Evolutionary conservation across 2,329 filamentous ascomycete species (phyloP), one percentile per base, ranked within the genome.

Genomic region (Rhynchosporium secalis): DNA sequence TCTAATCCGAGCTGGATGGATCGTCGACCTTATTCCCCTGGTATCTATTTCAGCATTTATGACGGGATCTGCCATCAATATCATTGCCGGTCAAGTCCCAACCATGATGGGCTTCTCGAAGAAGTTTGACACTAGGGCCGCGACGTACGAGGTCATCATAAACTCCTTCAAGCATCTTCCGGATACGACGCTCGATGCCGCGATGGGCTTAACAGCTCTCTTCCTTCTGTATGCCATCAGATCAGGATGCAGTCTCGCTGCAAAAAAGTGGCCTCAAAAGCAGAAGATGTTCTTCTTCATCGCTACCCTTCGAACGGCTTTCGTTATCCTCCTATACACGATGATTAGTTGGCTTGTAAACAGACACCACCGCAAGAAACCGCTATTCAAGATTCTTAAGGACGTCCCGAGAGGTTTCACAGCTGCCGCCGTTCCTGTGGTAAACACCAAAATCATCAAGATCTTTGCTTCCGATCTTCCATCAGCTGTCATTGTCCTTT

Each of bases 1-100:
- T 3, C 78, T 97, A 3, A 78, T 91, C 48, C 87, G 93, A 52
- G 83, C 88, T 43, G 94, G 95, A 5, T 96, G 92, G 86, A 87
- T 98, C 56, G 92, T 97, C 54, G 92, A 98, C 68, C 84, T 97
- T 71, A 97, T 98, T 70, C 91, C 95, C 1, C 85, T 97, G 61
- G 88, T 92, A 1, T 91, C 93, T 0, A 91, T 98, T 59, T 93
- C 91, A 0, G 92, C 95, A 2, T 98, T 96, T 79, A 97, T 98
- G 90, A 98, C 95, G 0, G 94, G 94, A 2, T 96, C 94, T 4
- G 92, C 94, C 59, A 83, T 99, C 75, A 96, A 85, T 71, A 98
- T 99, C 72, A 87, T 85, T 15, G 83, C 86, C 29, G 93, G 95
- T 40, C 95, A 99, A 75, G 81, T 97, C 4, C 89, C 91, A 1